Evolutionary conservation across 1,284 basidiomycete species (phyloP), one percentile per base, ranked within the genome.

Genomic region (Pascua guehoae): DNA sequence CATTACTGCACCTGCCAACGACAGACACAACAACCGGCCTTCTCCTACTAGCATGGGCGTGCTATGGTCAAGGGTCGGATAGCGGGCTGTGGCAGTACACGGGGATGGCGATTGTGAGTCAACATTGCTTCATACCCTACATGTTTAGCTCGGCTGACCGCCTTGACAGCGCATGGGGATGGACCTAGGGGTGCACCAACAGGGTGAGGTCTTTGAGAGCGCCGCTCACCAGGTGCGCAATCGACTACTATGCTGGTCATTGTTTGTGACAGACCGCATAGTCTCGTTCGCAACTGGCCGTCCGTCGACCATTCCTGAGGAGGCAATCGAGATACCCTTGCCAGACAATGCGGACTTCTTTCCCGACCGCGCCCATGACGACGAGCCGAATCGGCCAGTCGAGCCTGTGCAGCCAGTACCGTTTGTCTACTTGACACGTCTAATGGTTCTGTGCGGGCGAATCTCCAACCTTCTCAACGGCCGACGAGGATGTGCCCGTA

Each of bases 191-290:
- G 60, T 79, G n/a, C 77, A 79, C 56, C 73, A 79, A 60, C 67
- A 73, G 51, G 73, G 70, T 9, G 77, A 78, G 53, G 70, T 79
- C 37, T 79, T 75, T 63, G 79, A 80, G 57, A 73, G 74, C 12
- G 64, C 68, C 10, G 74, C 73, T 0, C 78, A 80, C 58, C 62
- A 73, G 9, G 63, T 74, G 14, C 65, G 79, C 39, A 78, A 74
- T 14, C 66, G 73, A 40, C 57, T 78, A 17, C 60, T 79, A 8
- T 77, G 78, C 56, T 80, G 79, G 79, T 69, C 65, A 11, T 51
- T 78, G 40, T 79, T 79, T 59, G 61, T 79, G 16, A 78, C 75
- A 15, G 79, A 80, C 62, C 71, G 78, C 7, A 72, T 79, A n/a
- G 63, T 80, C 5, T 73, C 78, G 9, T 78, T 80, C 49, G 66